A percentile compares a stretch with the other conserved stretches of the same genome.
Conservation (phyloP, 2,329 filamentous ascomycete species). For the Chalaropsis ovoidea region DNA sequence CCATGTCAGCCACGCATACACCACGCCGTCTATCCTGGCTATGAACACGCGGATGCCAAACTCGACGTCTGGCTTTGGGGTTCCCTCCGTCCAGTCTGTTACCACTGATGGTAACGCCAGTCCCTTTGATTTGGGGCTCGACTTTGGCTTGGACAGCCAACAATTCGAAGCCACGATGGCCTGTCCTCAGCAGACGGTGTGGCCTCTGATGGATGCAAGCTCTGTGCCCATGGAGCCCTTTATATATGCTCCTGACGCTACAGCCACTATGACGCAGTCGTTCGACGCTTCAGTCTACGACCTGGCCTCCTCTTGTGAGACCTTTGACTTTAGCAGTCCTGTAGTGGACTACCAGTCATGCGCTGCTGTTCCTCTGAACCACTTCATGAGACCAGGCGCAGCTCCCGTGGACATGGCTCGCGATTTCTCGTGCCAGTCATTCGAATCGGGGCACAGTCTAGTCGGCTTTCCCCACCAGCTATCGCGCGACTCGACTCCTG, state of each 20-base stretch:
- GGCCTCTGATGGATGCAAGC: not conserved
- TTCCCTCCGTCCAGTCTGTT: not conserved
- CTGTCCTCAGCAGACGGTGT: not conserved
- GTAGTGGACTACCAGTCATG: not conserved
- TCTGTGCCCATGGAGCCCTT: not conserved
- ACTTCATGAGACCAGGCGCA: not conserved
- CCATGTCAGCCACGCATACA: too few relatives aligned
- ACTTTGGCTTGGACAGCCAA: not conserved
- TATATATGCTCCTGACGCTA: not conserved
- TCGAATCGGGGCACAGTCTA: not conserved
- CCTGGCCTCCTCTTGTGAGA: not conserved
- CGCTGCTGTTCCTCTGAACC: not conserved
- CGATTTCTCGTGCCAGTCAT: not conserved
- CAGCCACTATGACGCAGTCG: not conserved
- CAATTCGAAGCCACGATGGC: not conserved
- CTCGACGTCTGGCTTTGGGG: not conserved
- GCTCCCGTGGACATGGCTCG: not conserved
- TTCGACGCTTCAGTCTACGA: not conserved
- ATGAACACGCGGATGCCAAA: not conserved
- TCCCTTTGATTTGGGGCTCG: not conserved
- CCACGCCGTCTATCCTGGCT: too few relatives aligned
- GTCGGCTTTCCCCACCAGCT: not conserved
- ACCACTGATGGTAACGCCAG: not conserved
- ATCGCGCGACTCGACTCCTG: not conserved
- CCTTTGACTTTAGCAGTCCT: not conserved